phyloP scores from a whole-genome alignment of 306 rosid genomes.

The Dryas drummondii region DNA sequence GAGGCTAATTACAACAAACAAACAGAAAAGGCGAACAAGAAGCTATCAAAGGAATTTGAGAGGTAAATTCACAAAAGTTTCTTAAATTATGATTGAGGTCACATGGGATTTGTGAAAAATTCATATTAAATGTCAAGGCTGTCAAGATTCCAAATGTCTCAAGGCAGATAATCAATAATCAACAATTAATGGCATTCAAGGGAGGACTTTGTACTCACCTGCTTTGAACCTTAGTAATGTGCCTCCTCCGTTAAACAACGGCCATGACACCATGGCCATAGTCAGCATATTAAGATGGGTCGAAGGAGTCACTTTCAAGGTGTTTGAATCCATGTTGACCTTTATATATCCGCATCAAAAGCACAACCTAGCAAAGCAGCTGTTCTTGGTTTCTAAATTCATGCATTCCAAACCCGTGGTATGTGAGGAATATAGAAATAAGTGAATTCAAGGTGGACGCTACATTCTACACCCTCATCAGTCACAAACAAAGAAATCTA shows the following conservation, averaged over 20 bases:
- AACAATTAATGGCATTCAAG: background rate
- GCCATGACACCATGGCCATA: background rate
- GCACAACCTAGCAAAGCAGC: no score
- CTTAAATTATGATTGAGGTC: background rate
- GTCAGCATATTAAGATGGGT: background rate
- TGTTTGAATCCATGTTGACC: no score
- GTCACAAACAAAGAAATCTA: no score
- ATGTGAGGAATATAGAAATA: no score
- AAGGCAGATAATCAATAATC: background rate
- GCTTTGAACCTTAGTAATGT: background rate
- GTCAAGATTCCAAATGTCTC: slow-evolving; percentile 14
- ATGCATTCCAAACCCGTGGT: no score
- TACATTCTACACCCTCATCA: no score
- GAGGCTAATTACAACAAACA: background rate
- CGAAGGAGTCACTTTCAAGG: background rate
- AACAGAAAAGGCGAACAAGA: no score
- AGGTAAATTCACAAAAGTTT: background rate
- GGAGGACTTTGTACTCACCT: background rate
- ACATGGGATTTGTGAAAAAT: background rate
- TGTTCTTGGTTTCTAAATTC: no score
- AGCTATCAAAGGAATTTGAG: background rate
- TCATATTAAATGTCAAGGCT: background rate
- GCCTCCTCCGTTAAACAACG: background rate
- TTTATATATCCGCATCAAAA: no score
- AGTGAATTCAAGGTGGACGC: no score